Percentiles rank a stretch among this genome's conserved stretches.
These are phyloP conservation scores for Rhizopus arrhizus DNA, from an alignment of 371 early-diverging fungal genomes.

Conservation along the genomic window DNA sequence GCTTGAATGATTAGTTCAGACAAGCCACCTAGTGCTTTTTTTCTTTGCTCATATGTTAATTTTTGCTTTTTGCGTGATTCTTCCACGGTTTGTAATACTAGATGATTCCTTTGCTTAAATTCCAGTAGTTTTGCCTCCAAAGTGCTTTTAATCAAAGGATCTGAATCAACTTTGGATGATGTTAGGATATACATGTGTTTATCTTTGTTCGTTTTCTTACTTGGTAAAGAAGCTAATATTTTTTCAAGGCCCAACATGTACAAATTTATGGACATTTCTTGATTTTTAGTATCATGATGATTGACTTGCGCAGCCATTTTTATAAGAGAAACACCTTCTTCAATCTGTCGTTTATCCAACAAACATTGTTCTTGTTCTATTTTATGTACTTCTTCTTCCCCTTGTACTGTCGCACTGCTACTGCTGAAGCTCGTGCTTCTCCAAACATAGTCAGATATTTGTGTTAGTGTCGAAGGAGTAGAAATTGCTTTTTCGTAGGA, in stretches of 20 bases:
- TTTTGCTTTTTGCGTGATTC: conserved; percentile 7
- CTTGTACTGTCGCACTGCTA: background rate
- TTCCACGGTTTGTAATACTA: conserved; percentile 18
- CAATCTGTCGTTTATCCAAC: conserved; percentile 38
- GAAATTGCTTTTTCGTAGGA: conserved; percentile 45
- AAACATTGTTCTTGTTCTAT: background rate
- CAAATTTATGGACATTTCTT: conserved; percentile 51
- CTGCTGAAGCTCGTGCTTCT: conserved; percentile 22
- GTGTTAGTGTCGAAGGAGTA: conserved; percentile 21
- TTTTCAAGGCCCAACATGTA: conserved; percentile 60
- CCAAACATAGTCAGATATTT: conserved; percentile 39
- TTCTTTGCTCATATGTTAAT: conserved; percentile 11
- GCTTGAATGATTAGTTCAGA: conserved; percentile 55
- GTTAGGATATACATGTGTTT: background rate
- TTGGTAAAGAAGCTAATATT: conserved; percentile 51
- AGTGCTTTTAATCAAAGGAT: conserved; percentile 45
- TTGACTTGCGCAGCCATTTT: conserved; percentile 58
- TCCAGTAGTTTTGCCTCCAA: conserved; percentile 44
- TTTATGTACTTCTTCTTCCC: background rate
- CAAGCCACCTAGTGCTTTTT: conserved; percentile 25
- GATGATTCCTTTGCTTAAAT: conserved; percentile 25
- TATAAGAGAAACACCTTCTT: conserved; percentile 54
- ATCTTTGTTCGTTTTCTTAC: conserved; percentile 32
- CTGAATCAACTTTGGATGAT: conserved; percentile 43
- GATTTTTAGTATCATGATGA: conserved; percentile 29